Evolutionary conservation across 148 eudicot species (phyloP).

Genomic region (Chenopodium formosanum): DNA sequence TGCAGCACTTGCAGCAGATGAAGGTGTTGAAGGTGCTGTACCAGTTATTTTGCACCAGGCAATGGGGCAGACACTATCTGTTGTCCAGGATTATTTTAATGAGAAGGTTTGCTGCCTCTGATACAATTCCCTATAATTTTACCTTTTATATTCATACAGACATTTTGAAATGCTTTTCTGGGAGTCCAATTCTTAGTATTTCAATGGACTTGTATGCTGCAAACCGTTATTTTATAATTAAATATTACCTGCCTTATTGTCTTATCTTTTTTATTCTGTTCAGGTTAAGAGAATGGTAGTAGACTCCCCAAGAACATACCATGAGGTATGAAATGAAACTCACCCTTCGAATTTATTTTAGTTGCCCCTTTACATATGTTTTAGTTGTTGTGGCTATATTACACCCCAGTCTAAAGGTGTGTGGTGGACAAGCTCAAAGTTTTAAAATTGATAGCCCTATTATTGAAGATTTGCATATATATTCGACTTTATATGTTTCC

Average conservation of each 20-base stretch:
- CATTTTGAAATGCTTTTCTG: neutral
- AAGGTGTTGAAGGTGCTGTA: slow-evolving; percentile 84
- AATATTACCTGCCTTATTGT: neutral
- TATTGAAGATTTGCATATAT: neutral
- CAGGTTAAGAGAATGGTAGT: slow-evolving; percentile 92
- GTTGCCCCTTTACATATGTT: neutral
- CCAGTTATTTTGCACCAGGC: slow-evolving; percentile 88
- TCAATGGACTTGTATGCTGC: neutral
- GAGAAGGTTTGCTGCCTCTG: slow-evolving; percentile 54
- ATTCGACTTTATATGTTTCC: neutral
- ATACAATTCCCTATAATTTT: neutral
- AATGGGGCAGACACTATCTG: slow-evolving; percentile 87
- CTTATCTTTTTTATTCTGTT: slow-evolving; percentile 20
- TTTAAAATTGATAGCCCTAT: neutral
- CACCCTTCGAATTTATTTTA: neutral
- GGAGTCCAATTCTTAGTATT: neutral
- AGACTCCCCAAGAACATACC: slow-evolving; percentile 92
- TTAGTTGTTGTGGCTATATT: neutral
- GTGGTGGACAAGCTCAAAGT: neutral
- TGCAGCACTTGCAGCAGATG: slow-evolving; percentile 96
- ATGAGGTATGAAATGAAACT: slow-evolving; percentile 56
- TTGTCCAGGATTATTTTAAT: slow-evolving; percentile 91
- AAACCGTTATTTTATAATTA: neutral
- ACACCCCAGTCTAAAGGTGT: neutral
- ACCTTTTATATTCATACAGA: neutral